These are phyloP conservation scores for Spirogloea muscicola DNA, from an alignment of 139 green algal genomes.

Conservation along the genomic window DNA sequence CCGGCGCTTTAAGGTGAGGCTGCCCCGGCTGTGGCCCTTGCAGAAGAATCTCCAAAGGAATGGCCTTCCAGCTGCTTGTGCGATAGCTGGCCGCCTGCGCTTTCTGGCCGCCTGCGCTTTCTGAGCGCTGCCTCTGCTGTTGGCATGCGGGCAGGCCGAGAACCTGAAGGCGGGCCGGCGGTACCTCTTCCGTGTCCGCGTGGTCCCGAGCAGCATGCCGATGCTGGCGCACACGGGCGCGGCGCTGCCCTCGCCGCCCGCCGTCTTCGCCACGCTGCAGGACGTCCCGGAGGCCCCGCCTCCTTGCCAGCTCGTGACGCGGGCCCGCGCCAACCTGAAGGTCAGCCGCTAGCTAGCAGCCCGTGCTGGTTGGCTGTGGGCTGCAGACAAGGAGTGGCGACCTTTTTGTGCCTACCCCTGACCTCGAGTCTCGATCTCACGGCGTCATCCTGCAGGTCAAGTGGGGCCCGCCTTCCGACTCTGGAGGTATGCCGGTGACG, in stretches of 20 bases:
- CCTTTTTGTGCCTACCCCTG: no score
- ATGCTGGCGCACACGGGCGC: no score
- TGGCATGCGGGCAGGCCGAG: neutral
- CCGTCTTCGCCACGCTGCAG: conserved; percentile 10
- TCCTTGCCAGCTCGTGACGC: neutral
- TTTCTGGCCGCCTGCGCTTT: no score
- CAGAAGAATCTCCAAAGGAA: no score
- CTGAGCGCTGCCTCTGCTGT: no score
- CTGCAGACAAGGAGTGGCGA: no score
- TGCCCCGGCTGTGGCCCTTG: no score
- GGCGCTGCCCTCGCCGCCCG: neutral
- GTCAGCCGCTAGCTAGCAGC: neutral
- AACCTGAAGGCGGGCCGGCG: neutral
- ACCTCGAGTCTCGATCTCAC: no score
- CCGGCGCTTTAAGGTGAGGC: neutral
- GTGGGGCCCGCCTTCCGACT: neutral
- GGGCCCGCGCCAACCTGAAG: neutral
- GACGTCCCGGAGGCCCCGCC: neutral
- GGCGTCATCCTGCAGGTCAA: conserved; percentile 1
- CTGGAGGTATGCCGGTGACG: neutral
- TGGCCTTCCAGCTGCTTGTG: no score
- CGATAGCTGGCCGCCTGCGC: no score
- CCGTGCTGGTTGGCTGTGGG: no score
- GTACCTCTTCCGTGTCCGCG: conserved; percentile 4
- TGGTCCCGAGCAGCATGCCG: neutral